phyloP scores from a whole-genome alignment of 331 rosid species.

The Malus hybrid region DNA sequence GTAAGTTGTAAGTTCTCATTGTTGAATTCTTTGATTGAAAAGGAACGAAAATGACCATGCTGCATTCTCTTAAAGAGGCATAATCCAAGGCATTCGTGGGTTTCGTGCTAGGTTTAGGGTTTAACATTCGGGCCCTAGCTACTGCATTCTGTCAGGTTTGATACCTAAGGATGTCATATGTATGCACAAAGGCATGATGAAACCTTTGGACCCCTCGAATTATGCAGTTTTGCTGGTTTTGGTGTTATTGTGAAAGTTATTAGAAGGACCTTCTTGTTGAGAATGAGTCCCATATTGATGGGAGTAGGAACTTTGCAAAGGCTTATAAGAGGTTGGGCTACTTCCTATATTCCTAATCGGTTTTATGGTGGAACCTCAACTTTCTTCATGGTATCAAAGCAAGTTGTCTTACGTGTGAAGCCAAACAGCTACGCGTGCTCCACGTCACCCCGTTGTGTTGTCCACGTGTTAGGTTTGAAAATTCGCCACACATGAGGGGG shows the following conservation, averaged over 20 bases:
- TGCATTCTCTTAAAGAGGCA: too few relatives aligned
- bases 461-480: too few relatives aligned
- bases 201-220: slow-evolving; percentile 14
- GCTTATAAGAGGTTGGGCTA: too few relatives aligned
- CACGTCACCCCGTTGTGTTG: too few relatives aligned
- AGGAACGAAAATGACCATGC: neutral
- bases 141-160: neutral
- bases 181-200: neutral
- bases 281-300: too few relatives aligned
- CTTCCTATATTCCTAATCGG: too few relatives aligned
- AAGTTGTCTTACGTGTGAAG: too few relatives aligned
- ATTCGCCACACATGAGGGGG: too few relatives aligned
- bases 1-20: neutral
- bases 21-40: neutral
- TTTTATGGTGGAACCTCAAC: too few relatives aligned
- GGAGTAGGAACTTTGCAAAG: too few relatives aligned
- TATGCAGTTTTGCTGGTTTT: neutral
- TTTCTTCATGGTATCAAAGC: too few relatives aligned
- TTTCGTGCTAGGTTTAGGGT: slow-evolving; percentile 5
- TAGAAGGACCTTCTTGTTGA: neutral
- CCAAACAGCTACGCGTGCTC: too few relatives aligned
- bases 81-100: neutral
- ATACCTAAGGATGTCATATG: slow-evolving; percentile 8
- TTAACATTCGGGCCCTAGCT: slow-evolving; percentile 11
- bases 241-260: neutral